A percentile compares a stretch with the other conserved stretches of the same genome.
Evolutionary conservation across 208 protist species (phyloP).

Genomic region (Trypanosoma mega): DNA sequence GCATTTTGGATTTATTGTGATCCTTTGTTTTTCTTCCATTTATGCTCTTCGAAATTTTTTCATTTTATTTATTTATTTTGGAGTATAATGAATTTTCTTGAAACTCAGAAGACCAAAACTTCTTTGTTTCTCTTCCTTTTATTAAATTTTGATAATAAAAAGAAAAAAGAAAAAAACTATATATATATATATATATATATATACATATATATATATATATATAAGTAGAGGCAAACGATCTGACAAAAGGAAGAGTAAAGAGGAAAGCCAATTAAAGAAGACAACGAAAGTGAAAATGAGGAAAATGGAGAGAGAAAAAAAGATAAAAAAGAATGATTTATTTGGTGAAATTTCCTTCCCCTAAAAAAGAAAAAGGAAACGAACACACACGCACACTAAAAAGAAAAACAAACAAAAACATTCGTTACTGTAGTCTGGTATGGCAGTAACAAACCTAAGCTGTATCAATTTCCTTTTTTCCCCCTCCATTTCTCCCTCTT

Average conservation of each 20-base stretch:
- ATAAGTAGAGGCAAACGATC: too few relatives aligned
- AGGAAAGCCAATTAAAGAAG: background rate
- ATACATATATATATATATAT: constrained; percentile 5
- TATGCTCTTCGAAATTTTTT: background rate
- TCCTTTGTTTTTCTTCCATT: background rate
- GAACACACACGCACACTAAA: background rate
- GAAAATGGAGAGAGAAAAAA: background rate
- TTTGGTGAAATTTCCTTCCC: too few relatives aligned
- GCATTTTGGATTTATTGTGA: background rate
- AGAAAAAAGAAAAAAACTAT: constrained; percentile 3
- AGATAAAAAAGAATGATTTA: background rate
- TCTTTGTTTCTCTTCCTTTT: background rate
- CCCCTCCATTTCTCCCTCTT: background rate
- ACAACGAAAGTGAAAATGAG: background rate
- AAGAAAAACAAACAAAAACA: background rate
- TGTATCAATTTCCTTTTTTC: background rate
- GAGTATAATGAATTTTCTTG: background rate
- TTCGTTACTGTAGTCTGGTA: too few relatives aligned
- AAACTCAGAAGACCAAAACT: background rate
- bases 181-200: constrained; percentile 17
- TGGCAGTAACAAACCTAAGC: too few relatives aligned
- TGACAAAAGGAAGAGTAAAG: background rate
- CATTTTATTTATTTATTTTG: background rate
- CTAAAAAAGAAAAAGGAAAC: background rate
- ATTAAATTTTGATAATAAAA: constrained; percentile 11